Base-by-base conservation (phyloP, 148 eudicot genomes). In the Euryodendron excelsum region DNA sequence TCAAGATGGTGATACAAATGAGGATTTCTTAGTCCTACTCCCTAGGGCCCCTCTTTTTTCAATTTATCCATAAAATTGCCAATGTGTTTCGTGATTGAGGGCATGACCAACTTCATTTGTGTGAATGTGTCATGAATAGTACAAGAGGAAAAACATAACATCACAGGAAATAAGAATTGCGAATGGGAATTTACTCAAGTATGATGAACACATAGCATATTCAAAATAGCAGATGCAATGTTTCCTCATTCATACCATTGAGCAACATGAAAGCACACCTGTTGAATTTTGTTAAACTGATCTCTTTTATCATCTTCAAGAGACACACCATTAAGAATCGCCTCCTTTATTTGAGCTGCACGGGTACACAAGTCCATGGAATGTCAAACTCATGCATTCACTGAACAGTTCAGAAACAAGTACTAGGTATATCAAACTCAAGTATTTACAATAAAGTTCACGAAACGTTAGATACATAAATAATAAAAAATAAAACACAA, bases 221-320 rank as follows among this genome's bases (percentile, higher is more conserved):
- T 60, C 34, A 56, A 60, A 60, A 25, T 60, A 60, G 64, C 31
- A 60, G 2, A 60, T 60, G 64, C 64, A 60, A 60, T 60, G 64
- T 27, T 25, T 60, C 31, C 64, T 27, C 31, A 25, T 25, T 11
- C 64, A 60, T 27, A 60, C 8, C 14, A 1, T 13, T 48, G 2
- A 60, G 28, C 30, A 25, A 60, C 64, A 60, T 25, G 64, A 60
- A 60, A 60, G 33, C 58, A 76, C 23, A 90, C 98, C 98, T 94
- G 98, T 82, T 91, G 88, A 87, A 92, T 89, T 78, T 90, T 90
- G 85, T 95, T 95, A 75, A 95, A 95, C 53, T 93, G 82, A 21
- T 91, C 97, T 77, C 94, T 88, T 82, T 93, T 90, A 74, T 89
- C 93, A 88, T 91, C 97, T 76, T 93, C 97, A 65, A 95, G 99